Evolutionary conservation across 78 protist genomes (phyloP).

Genomic region (Isochrysis galbana): DNA sequence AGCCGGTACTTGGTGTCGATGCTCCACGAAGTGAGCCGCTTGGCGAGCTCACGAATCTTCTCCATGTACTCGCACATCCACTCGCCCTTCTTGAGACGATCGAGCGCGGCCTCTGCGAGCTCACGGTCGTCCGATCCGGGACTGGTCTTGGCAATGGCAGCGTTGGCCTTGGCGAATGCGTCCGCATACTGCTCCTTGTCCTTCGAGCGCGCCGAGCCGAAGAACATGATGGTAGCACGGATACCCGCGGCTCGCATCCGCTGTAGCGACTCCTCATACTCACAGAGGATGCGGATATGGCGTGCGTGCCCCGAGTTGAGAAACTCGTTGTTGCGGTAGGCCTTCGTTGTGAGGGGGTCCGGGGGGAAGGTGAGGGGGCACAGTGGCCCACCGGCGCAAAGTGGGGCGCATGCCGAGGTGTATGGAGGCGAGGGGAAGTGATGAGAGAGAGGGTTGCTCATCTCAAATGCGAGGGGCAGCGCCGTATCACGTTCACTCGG

Average conservation of each 20-base stretch:
- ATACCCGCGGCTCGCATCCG: constrained; percentile 33
- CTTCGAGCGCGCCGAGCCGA: constrained; percentile 55
- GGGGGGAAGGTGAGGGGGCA: no score
- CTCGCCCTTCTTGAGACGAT: not conserved
- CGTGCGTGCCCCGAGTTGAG: constrained; percentile 38
- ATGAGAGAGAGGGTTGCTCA: no score
- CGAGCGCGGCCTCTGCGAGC: not conserved
- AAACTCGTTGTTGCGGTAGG: constrained; percentile 35
- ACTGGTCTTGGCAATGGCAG: not conserved
- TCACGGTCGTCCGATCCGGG: not conserved
- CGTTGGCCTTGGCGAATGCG: not conserved
- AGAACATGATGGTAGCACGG: constrained; percentile 38
- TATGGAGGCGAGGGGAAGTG: no score
- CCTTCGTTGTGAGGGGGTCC: constrained; percentile 28
- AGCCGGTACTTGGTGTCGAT: not conserved
- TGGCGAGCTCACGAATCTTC: constrained; percentile 4
- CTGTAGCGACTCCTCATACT: constrained; percentile 42
- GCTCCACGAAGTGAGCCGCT: constrained; percentile 11
- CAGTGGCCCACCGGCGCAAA: no score
- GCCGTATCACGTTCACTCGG: no score
- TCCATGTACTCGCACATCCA: constrained; percentile 49
- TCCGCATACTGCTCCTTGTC: not conserved
- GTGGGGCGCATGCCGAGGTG: no score
- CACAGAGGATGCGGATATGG: constrained; percentile 56
- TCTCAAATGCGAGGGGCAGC: no score